A percentile compares a stretch with the other conserved stretches of the same genome.
Conservation (phyloP, 257 asterid genomes). For the Salvia splendens region DNA sequence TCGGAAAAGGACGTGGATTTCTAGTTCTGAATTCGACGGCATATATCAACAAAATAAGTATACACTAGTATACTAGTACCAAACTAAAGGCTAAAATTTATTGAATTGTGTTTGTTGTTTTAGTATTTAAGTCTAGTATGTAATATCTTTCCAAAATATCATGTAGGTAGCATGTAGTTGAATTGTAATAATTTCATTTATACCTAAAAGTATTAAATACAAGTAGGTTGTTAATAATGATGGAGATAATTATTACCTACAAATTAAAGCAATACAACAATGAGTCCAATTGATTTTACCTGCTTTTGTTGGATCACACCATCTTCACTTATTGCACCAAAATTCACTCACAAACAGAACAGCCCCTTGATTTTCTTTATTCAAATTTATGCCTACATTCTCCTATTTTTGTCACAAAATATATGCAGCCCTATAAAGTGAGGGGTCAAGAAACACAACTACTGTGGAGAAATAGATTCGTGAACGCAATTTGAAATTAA, state of each 20-base stretch:
- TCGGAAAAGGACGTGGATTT: no score
- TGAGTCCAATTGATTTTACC: conserved; percentile 5
- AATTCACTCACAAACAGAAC: neutral
- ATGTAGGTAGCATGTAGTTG: neutral
- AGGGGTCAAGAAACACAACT: no score
- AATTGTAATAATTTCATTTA: neutral
- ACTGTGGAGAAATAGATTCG: no score
- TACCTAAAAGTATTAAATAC: neutral
- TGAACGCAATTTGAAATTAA: no score
- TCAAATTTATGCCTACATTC: conserved; percentile 18
- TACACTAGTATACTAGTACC: no score
- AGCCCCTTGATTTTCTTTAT: neutral
- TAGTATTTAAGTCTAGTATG: no score
- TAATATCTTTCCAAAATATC: no score
- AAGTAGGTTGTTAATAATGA: neutral
- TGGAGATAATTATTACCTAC: neutral
- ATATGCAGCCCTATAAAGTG: no score
- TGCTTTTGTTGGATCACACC: neutral
- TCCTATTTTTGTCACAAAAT: conserved; percentile 9
- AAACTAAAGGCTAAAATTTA: no score
- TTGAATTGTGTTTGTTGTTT: no score
- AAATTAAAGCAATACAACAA: conserved; percentile 2
- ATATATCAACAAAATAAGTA: no score
- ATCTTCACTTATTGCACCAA: conserved; percentile 22
- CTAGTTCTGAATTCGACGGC: no score